Evolutionary conservation across 225 moss, liverwort and hornwort species (phyloP).

Genomic region (Polytrichum formosum): DNA sequence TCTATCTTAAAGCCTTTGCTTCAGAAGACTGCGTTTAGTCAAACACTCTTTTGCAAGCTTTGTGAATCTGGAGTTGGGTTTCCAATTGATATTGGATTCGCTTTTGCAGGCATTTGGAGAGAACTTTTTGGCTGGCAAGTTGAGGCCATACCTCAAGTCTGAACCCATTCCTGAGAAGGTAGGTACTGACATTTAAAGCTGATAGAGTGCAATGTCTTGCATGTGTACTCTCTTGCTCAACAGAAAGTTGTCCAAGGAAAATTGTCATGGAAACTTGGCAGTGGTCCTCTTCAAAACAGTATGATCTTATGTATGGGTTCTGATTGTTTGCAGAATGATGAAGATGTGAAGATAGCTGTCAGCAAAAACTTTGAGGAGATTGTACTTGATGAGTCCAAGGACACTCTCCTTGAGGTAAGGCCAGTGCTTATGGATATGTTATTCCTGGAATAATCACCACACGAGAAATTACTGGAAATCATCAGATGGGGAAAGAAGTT

Average conservation of each 20-base stretch:
- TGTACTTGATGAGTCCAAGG: slow-evolving; percentile 84
- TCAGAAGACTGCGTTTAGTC: neutral
- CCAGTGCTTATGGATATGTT: neutral
- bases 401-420: slow-evolving; percentile 83
- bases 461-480: neutral
- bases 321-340: slow-evolving; percentile 59
- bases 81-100: neutral
- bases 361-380: slow-evolving; percentile 75
- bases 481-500: neutral
- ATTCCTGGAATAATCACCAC: neutral
- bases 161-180: slow-evolving; percentile 72
- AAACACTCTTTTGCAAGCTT: neutral
- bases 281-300: neutral
- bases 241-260: no score
- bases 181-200: slow-evolving; percentile 1
- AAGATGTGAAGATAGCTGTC: slow-evolving; percentile 78
- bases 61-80: neutral
- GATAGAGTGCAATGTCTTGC: neutral
- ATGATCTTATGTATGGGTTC: no score
- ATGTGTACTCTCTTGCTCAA: no score
- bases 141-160: slow-evolving; percentile 65
- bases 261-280: neutral
- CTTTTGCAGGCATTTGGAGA: slow-evolving; percentile 69
- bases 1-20: neutral
- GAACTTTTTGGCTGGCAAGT: slow-evolving; percentile 52